A percentile compares a stretch with the other conserved stretches of the same genome.
Evolutionary conservation across 352 stramenopile species (phyloP).

Genomic region (Elongisporangium anandrum): DNA sequence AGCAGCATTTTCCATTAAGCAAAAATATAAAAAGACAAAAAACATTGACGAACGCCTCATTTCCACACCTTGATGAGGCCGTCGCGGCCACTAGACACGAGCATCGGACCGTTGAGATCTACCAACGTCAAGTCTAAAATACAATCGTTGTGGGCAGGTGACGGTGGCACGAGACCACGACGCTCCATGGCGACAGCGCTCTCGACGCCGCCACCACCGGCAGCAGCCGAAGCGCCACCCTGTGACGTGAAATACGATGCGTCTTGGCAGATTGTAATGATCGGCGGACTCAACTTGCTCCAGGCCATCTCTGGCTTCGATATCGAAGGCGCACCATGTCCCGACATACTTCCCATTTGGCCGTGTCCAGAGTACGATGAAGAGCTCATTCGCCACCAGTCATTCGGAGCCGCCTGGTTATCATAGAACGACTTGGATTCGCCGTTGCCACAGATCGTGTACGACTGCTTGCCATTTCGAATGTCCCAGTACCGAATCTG

Average conservation of each 20-base stretch:
- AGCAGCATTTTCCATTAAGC: conserved; percentile 3
- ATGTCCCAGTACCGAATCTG: conserved; percentile 98
- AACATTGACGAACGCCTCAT: conserved; percentile 43
- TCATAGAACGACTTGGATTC: conserved; percentile 87
- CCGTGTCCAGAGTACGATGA: conserved; percentile 24
- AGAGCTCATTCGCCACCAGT: conserved; percentile 84
- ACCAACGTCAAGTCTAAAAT: conserved; percentile 95
- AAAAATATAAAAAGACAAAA: neutral
- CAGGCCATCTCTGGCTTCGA: conserved; percentile 85
- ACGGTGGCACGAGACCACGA: conserved; percentile 83
- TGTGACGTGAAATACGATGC: conserved; percentile 61
- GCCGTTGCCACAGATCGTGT: conserved; percentile 88
- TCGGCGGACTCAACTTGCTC: conserved; percentile 78
- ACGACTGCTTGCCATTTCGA: conserved; percentile 90
- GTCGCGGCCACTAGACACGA: conserved; percentile 93
- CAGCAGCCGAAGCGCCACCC: conserved; percentile 37
- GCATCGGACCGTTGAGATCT: conserved; percentile 86
- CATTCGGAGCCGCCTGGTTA: conserved; percentile 63
- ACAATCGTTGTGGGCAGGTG: conserved; percentile 90
- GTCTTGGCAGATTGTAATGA: conserved; percentile 85
- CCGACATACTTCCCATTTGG: conserved; percentile 19
- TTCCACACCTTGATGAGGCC: conserved; percentile 97
- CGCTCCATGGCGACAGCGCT: conserved; percentile 80
- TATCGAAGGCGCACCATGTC: conserved; percentile 31
- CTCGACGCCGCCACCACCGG: conserved; percentile 53